These are phyloP conservation scores for Tuber brumale DNA, from an alignment of 495 filamentous ascomycete genomes.

Conservation along the genomic window DNA sequence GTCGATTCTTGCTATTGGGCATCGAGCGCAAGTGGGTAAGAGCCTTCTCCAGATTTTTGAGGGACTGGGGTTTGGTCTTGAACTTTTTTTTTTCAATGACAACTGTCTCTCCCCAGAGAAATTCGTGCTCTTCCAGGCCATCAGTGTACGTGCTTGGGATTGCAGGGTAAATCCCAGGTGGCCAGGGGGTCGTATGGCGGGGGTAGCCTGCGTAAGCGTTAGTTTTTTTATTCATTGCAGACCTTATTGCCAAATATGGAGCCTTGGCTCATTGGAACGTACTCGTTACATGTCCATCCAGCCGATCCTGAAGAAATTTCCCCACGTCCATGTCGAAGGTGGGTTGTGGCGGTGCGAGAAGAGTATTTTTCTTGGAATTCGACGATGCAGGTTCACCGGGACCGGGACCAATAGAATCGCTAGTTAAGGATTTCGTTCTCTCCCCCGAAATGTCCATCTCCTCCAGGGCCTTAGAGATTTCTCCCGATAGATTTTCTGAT, in stretches of 20 bases:
- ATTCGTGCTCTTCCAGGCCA: neutral
- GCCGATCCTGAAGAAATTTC: neutral
- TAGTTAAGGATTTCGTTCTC: too few species aligned
- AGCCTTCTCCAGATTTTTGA: neutral
- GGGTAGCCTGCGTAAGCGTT: neutral
- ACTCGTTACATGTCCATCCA: neutral
- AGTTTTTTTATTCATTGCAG: neutral
- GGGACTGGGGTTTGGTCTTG: neutral
- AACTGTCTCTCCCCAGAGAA: neutral
- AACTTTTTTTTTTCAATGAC: neutral
- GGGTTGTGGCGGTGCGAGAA: neutral
- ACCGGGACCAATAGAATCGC: neutral
- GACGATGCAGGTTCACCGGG: neutral
- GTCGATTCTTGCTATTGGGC: accelerated
- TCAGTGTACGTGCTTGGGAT: neutral
- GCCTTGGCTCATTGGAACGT: neutral
- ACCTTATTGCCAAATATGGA: neutral
- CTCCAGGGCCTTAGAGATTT: neutral
- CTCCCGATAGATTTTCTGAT: neutral
- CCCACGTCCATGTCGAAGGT: neutral
- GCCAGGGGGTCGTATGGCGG: neutral
- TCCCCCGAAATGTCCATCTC: neutral
- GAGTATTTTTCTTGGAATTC: neutral
- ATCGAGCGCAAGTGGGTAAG: neutral
- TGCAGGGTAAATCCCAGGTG: neutral